These are phyloP conservation scores for Tilletia walkeri DNA, from an alignment of 1,284 basidiomycete genomes.

Conservation along the genomic window DNA sequence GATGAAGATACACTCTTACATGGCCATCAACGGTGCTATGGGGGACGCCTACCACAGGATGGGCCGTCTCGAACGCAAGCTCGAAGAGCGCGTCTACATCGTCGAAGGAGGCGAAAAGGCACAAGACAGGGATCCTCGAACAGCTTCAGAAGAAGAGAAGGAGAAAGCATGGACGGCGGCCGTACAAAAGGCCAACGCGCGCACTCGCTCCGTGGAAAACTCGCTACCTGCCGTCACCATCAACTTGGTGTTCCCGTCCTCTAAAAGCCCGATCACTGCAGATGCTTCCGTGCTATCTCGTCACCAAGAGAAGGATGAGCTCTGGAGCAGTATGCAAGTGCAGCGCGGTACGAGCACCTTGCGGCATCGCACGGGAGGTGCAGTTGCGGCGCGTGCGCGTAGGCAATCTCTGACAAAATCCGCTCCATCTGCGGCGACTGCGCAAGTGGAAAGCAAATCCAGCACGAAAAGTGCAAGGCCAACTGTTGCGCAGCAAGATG, in stretches of 20 bases:
- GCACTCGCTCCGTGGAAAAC: neutral
- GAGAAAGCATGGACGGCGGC: conserved; percentile 13
- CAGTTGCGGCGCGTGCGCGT: conserved; percentile 10
- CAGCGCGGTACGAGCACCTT: conserved; percentile 13
- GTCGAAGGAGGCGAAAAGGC: conserved; percentile 30
- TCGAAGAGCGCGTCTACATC: conserved; percentile 43
- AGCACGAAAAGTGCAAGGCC: neutral
- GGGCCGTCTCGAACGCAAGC: conserved; percentile 33
- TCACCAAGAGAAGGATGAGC: conserved; percentile 1
- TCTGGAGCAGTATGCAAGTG: conserved; percentile 16
- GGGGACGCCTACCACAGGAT: conserved; percentile 57
- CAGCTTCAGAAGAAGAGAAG: neutral
- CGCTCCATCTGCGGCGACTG: neutral
- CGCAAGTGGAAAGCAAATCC: neutral
- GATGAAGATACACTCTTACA: conserved; percentile 96
- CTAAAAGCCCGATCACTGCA: neutral
- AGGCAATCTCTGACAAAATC: conserved; percentile 6
- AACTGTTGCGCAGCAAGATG: neutral
- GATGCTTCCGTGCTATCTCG: neutral
- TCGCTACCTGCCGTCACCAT: neutral
- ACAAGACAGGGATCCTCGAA: conserved; percentile 26
- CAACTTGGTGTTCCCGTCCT: neutral
- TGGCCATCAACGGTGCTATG: conserved; percentile 82
- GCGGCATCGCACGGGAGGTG: conserved; percentile 15
- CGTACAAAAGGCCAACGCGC: neutral